A percentile compares a stretch with the other conserved stretches of the same genome.
These are phyloP conservation scores for Rubroboletus pulcherrimus DNA, from an alignment of 768 basidiomycete genomes.

Conservation along the genomic window DNA sequence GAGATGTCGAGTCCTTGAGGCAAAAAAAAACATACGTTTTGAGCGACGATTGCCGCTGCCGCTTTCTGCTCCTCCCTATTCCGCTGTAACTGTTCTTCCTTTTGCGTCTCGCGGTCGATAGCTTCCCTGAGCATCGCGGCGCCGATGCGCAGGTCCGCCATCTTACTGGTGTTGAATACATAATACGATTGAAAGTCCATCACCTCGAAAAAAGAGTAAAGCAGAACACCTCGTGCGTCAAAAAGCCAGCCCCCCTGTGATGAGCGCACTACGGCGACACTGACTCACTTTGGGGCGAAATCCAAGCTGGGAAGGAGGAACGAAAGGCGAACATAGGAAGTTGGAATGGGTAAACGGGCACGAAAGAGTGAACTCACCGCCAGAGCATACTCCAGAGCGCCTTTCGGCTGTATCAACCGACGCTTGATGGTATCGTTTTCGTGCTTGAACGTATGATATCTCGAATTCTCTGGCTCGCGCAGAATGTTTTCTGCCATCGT, in stretches of 20 bases:
- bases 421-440: slow-evolving; percentile 69
- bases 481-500: slow-evolving; percentile 72
- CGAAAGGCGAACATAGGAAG: not conserved
- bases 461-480: slow-evolving; percentile 66
- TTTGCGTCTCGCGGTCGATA: slow-evolving; percentile 46
- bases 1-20: not conserved
- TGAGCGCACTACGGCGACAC: too few relatives aligned
- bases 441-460: slow-evolving; percentile 71
- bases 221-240: not conserved
- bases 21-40: slow-evolving; percentile 43
- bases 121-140: slow-evolving; percentile 62
- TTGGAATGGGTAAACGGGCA: too few relatives aligned
- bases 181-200: slow-evolving; percentile 73
- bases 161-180: slow-evolving; percentile 49
- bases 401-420: slow-evolving; percentile 62
- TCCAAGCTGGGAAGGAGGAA: slow-evolving; percentile 48
- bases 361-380: slow-evolving; percentile 35
- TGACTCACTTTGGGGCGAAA: slow-evolving; percentile 61
- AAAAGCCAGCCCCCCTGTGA: not conserved
- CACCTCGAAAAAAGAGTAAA: slow-evolving; percentile 41
- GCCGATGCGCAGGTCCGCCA: slow-evolving; percentile 59
- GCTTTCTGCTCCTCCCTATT: slow-evolving; percentile 59
- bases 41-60: slow-evolving; percentile 47
- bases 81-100: slow-evolving; percentile 45
- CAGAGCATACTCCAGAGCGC: slow-evolving; percentile 76